Evolutionary conservation across 805 yeast species (phyloP).

Genomic region (Nakazawaea populi): DNA sequence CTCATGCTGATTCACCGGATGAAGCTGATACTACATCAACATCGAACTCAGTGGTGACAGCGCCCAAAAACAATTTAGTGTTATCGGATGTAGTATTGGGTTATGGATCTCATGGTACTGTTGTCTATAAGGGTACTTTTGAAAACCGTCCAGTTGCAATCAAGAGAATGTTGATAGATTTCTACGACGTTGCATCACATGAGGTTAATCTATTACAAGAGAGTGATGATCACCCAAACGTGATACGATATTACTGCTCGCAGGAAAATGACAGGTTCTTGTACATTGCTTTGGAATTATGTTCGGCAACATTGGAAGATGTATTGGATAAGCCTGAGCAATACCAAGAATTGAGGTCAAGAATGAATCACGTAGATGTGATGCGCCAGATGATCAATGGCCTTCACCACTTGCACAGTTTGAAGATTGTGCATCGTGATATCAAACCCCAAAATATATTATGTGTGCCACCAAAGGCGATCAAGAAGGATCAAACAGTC

Average conservation of each 20-base stretch:
- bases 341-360: conserved; percentile 27
- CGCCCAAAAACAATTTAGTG: conserved; percentile 41
- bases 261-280: conserved; percentile 82
- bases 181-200: conserved; percentile 89
- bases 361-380: conserved; percentile 46
- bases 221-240: conserved; percentile 97
- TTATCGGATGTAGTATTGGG: conserved; percentile 80
- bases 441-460: conserved; percentile 93
- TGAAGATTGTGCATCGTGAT: conserved; percentile 93
- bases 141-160: conserved; percentile 95
- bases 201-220: conserved; percentile 86
- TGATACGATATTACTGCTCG: conserved; percentile 88
- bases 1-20: background rate
- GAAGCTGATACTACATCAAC: conserved; percentile 11
- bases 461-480: conserved; percentile 63
- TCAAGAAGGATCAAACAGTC: conserved; percentile 9
- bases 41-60: background rate
- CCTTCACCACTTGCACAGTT: conserved; percentile 75
- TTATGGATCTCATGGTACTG: conserved; percentile 95
- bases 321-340: conserved; percentile 54
- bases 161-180: conserved; percentile 87
- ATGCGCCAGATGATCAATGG: conserved; percentile 80
- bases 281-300: conserved; percentile 89
- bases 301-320: conserved; percentile 86
- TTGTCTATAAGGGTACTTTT: conserved; percentile 84